These are phyloP conservation scores for Trametes cingulata DNA, from an alignment of 768 basidiomycete genomes.

Conservation along the genomic window DNA sequence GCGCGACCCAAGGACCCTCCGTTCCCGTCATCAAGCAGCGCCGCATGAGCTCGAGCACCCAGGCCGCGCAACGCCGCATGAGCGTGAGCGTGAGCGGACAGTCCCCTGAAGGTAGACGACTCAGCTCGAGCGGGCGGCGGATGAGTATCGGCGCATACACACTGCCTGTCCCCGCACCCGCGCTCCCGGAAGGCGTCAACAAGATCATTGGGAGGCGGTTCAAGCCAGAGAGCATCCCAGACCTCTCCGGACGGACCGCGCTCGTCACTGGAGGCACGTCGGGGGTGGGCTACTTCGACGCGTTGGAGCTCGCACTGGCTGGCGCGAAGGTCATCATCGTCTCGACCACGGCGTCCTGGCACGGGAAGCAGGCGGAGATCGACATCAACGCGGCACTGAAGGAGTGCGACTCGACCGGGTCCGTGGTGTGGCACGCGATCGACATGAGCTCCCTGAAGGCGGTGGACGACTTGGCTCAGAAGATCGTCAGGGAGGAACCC, in stretches of 20 bases:
- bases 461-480: constrained; percentile 26
- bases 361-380: constrained; percentile 27
- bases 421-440: constrained; percentile 26
- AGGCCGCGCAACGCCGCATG: constrained; percentile 6
- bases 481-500: constrained; percentile 19
- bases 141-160: constrained; percentile 13
- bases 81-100: background rate
- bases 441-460: constrained; percentile 25
- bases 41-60: constrained; percentile 7
- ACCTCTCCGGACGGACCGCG: constrained; percentile 28
- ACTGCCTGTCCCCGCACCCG: constrained; percentile 3
- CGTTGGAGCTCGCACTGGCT: constrained; percentile 30
- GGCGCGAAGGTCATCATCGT: constrained; percentile 31
- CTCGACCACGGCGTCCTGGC: constrained; percentile 28
- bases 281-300: constrained; percentile 32
- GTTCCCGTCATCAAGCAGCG: background rate
- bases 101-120: background rate
- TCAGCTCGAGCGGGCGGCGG: constrained; percentile 1
- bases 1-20: background rate
- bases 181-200: background rate
- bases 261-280: constrained; percentile 31
- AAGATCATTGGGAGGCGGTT: constrained; percentile 24
- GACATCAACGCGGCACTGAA: constrained; percentile 30
- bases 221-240: constrained; percentile 29
- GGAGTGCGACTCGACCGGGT: constrained; percentile 21